A percentile compares a stretch with the other conserved stretches of the same genome.
Evolutionary conservation across 148 eudicot species (phyloP).

Genomic region (Cornus suecica): DNA sequence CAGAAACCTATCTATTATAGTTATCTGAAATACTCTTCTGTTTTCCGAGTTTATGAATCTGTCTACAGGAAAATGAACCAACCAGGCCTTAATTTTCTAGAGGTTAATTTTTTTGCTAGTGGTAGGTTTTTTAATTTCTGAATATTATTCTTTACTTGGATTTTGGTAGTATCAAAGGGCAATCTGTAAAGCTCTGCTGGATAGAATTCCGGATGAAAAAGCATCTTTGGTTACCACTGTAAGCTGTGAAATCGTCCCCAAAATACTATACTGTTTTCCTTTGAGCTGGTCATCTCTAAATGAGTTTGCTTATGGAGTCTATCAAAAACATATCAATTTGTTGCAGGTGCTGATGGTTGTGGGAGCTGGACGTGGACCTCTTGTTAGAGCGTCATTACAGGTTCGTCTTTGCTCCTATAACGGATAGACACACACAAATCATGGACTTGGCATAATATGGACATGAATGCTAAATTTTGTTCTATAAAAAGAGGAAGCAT

Average conservation of each 20-base stretch:
- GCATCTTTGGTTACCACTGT: slow-evolving; percentile 66
- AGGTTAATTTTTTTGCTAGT: background rate
- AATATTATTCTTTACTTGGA: slow-evolving; percentile 5
- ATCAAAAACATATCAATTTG: background rate
- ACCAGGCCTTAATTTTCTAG: background rate
- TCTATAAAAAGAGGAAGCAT: background rate
- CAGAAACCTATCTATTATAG: too few species aligned
- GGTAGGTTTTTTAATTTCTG: background rate
- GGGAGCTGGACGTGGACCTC: slow-evolving; percentile 99
- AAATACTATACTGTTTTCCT: background rate
- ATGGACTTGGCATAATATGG: background rate
- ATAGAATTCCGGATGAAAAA: slow-evolving; percentile 71
- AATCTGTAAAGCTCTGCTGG: slow-evolving; percentile 77
- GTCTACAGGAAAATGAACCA: too few species aligned
- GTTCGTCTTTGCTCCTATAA: slow-evolving; percentile 25
- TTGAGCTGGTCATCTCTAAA: background rate
- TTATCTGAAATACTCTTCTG: too few species aligned
- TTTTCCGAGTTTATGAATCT: too few species aligned
- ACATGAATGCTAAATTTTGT: background rate
- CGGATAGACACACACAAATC: background rate
- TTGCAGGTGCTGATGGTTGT: slow-evolving; percentile 93
- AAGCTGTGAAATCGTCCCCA: slow-evolving; percentile 25
- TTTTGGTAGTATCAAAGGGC: slow-evolving; percentile 79
- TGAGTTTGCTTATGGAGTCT: background rate
- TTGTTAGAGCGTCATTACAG: slow-evolving; percentile 92